Conservation (phyloP, 306 rosid species). For the Fragaria iinumae region DNA sequence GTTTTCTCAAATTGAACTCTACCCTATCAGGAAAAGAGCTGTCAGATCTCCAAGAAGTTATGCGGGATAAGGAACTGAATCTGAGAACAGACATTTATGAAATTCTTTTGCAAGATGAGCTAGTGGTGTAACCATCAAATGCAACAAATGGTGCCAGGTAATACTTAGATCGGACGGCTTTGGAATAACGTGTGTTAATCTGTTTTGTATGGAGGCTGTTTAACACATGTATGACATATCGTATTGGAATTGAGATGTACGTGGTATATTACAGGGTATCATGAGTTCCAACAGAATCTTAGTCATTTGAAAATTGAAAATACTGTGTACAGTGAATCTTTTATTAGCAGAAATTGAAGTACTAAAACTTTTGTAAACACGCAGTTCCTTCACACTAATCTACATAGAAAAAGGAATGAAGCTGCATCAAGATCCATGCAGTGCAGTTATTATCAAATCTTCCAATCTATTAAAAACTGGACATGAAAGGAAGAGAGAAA, state of each 20-base stretch:
- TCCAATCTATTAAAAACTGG: neutral
- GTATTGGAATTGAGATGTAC: neutral
- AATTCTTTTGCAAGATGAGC: slow-evolving; percentile 80
- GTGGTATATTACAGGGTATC: neutral
- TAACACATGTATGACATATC: too few species aligned
- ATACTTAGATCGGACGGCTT: neutral
- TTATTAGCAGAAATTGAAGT: neutral
- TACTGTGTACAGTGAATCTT: neutral
- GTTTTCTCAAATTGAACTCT: slow-evolving; percentile 68
- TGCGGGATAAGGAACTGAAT: slow-evolving; percentile 94
- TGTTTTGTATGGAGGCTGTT: neutral
- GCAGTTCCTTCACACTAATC: neutral
- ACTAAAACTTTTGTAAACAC: neutral
- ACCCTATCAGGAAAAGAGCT: slow-evolving; percentile 75
- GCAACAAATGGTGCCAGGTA: neutral
- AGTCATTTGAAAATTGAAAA: neutral
- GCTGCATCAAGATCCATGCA: neutral
- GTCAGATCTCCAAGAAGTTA: slow-evolving; percentile 95
- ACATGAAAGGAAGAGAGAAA: too few species aligned
- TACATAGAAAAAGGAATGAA: neutral
- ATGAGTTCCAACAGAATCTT: neutral
- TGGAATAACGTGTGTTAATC: neutral
- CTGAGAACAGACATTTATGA: slow-evolving; percentile 91
- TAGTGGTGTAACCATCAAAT: slow-evolving; percentile 20
- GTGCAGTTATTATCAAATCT: neutral